Percentiles rank a stretch among this genome's conserved stretches.
phyloP scores from a whole-genome alignment of 257 asterid species.

The Agastache rugosa region DNA sequence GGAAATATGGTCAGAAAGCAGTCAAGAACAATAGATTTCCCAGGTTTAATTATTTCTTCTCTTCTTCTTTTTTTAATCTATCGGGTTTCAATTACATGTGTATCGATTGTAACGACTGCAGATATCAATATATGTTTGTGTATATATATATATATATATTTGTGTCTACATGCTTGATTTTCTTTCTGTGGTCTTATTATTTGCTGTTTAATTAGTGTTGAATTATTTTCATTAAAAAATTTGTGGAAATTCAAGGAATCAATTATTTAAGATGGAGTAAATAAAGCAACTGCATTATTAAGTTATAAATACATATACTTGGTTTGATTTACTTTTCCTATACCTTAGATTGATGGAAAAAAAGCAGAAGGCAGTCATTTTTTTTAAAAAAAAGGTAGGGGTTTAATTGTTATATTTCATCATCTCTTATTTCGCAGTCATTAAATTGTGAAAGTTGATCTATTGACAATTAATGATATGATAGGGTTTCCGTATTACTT shows the following conservation, averaged over 20 bases:
- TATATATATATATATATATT: no score
- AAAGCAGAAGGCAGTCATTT: neutral
- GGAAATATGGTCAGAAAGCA: conserved; percentile 62
- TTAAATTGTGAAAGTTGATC: neutral
- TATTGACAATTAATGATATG: neutral
- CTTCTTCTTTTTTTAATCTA: no score
- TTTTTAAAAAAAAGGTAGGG: neutral
- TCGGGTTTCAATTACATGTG: neutral
- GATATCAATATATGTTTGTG: no score
- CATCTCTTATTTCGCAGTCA: neutral
- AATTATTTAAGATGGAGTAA: neutral
- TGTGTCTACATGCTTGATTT: neutral
- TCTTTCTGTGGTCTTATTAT: neutral
- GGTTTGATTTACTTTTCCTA: neutral
- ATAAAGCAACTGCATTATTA: neutral
- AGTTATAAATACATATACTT: neutral
- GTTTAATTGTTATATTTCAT: neutral
- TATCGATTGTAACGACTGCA: neutral
- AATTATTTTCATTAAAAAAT: neutral
- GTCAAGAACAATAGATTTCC: conserved; percentile 62
- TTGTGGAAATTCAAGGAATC: neutral
- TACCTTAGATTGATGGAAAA: no score
- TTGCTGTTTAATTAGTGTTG: neutral
- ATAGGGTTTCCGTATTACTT: neutral
- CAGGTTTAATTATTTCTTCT: conserved; percentile 30